Conservation (phyloP, 2,329 filamentous ascomycete genomes). For the Colletotrichum plurivorum region DNA sequence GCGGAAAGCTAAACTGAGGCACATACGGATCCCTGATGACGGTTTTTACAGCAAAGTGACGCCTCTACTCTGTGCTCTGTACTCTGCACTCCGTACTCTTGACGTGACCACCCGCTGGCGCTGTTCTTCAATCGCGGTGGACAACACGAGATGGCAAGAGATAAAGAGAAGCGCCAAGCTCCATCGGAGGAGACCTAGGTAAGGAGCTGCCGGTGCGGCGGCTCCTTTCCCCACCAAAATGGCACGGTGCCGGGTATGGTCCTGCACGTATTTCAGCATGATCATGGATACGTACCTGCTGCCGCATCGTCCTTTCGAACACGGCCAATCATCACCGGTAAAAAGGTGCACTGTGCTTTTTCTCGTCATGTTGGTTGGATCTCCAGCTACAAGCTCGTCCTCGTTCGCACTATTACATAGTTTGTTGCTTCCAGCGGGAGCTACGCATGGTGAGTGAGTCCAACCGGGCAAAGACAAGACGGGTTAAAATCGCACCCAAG, state of each 20-base stretch:
- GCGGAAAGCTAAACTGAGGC: too few relatives aligned
- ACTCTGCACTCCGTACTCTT: too few relatives aligned
- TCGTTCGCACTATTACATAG: too few relatives aligned
- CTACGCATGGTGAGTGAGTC: too few relatives aligned
- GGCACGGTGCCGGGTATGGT: not conserved
- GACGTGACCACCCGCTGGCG: too few relatives aligned
- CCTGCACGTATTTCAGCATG: not conserved
- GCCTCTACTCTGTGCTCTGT: too few relatives aligned
- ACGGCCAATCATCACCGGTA: not conserved
- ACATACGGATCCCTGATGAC: too few relatives aligned
- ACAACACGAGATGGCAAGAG: too few relatives aligned
- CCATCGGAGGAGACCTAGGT: not conserved
- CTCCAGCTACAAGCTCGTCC: not conserved
- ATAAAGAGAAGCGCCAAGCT: constrained; percentile 4
- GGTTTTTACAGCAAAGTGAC: too few relatives aligned
- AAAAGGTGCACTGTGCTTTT: constrained; percentile 1
- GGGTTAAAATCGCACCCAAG: not conserved
- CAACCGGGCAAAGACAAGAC: too few relatives aligned
- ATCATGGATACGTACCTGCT: not conserved
- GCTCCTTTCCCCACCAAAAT: constrained; percentile 6
- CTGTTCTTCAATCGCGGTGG: too few relatives aligned
- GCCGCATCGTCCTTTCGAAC: not conserved
- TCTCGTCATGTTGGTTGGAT: not conserved
- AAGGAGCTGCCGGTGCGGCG: not conserved
- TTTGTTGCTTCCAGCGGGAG: too few relatives aligned